These are phyloP conservation scores for Corymbia maculata DNA, from an alignment of 345 rosid species.

Conservation along the genomic window DNA sequence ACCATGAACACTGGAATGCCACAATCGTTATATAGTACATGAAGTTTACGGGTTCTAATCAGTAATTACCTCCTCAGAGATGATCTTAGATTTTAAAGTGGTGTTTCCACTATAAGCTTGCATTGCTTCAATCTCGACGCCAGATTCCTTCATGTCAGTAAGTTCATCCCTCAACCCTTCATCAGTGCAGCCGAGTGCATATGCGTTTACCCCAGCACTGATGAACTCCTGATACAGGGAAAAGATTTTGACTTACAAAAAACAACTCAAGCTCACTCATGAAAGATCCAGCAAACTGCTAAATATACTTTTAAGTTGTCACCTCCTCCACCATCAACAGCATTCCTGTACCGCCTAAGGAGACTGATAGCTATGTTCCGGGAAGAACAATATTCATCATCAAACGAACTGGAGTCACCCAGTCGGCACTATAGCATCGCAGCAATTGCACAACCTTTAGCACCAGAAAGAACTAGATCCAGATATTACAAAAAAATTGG, in stretches of 20 bases:
- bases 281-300: constrained; percentile 1
- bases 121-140: constrained; percentile 46
- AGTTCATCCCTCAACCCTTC: constrained; percentile 76
- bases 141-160: constrained; percentile 54
- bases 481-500: not conserved
- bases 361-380: constrained; percentile 83
- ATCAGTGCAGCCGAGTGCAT: constrained; percentile 77
- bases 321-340: constrained; percentile 85
- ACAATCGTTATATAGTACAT: not conserved
- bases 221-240: constrained; percentile 57
- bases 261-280: constrained; percentile 2
- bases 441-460: not conserved
- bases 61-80: constrained; percentile 45
- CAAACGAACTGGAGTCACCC: constrained; percentile 33
- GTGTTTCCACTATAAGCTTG: constrained; percentile 59
- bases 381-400: constrained; percentile 85
- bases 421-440: constrained; percentile 35
- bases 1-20: not conserved
- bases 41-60: not conserved
- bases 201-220: constrained; percentile 81
- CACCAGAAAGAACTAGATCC: constrained; percentile 1
- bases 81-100: constrained; percentile 54
- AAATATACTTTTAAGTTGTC: constrained; percentile 79
- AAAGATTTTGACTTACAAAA: not conserved
- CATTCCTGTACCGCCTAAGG: constrained; percentile 73